Evolutionary conservation across 2,329 filamentous ascomycete species (phyloP).

Genomic region (Sarocladiaceae sp.): DNA sequence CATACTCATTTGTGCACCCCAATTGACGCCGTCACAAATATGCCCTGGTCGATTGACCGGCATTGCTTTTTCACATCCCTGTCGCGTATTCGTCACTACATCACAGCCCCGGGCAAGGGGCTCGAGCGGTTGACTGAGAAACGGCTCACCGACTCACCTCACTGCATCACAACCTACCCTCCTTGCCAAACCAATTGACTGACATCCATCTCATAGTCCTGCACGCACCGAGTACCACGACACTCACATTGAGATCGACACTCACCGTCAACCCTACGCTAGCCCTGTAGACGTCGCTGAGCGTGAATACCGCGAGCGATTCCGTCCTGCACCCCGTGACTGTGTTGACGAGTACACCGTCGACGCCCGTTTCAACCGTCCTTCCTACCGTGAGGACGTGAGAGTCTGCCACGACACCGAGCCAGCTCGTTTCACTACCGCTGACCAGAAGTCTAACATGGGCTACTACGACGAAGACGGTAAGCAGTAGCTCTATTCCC

Average conservation of each 20-base stretch:
- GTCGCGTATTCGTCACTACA: slow-evolving; percentile 7
- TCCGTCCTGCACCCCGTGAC: slow-evolving; percentile 36
- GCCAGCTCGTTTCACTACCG: slow-evolving; percentile 33
- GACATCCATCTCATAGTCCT: slow-evolving; percentile 9
- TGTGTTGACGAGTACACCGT: slow-evolving; percentile 31
- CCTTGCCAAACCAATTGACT: slow-evolving; percentile 12
- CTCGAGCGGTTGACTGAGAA: slow-evolving; percentile 18
- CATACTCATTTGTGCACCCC: neutral
- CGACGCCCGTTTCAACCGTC: slow-evolving; percentile 31
- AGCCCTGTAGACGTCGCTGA: slow-evolving; percentile 57
- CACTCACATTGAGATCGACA: slow-evolving; percentile 60
- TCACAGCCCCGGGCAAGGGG: slow-evolving; percentile 7
- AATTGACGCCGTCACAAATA: neutral
- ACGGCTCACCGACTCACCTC: slow-evolving; percentile 10
- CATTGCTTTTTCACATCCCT: slow-evolving; percentile 10
- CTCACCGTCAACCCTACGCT: slow-evolving; percentile 28
- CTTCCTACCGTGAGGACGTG: slow-evolving; percentile 48
- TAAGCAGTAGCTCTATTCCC: slow-evolving; percentile 27
- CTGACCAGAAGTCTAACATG: slow-evolving; percentile 49
- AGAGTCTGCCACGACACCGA: slow-evolving; percentile 60
- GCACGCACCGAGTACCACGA: slow-evolving; percentile 47
- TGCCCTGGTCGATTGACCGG: slow-evolving; percentile 11
- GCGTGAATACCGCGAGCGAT: slow-evolving; percentile 58
- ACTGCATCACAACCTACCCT: slow-evolving; percentile 18
- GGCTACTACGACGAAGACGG: slow-evolving; percentile 60